Evolutionary conservation across 1,139 yeast species (phyloP), one percentile per base, ranked within the genome.

Genomic region (Kodamaea derodonti): DNA sequence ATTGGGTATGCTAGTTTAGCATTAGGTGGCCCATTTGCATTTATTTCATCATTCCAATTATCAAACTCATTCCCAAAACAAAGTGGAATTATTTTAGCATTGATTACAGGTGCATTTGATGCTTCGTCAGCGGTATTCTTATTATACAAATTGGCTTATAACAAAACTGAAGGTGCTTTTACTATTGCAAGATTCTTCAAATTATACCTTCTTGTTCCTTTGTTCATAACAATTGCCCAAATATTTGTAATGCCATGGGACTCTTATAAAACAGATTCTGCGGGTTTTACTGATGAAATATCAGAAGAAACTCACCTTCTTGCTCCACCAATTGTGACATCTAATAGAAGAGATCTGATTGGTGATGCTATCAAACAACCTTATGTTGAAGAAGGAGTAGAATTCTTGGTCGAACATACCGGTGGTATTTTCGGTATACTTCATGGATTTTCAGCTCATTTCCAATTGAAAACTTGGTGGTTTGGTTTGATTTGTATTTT

Each of bases 321-420:
- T 14, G 15, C 32, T 22, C 30, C 43, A 4, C 37, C 38, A 3
- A 18, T 18, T 18, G n/a, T n/a, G n/a, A 11, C 17, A 5, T 14
- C 15, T 13, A 6, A 17, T 13, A 56, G 72, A 47, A 57, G 72
- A 44, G 72, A 65, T 45, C 65, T 72, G 3, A 56, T 69, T 29
- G 74, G 74, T 12, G 73, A 68, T 47, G 72, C 75, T 4, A 53
- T 69, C 43, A 67, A 65, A 46, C 72, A 65, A 39, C 72, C 69
- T 3, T 68, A 66, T 38, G 69, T 60, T 3, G 54, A 56, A 18
- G 72, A 65, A 41, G 71, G 69, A 4, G 72, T 65, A 43, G 65
- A 53, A 20, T 38, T 41, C 24, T 54, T 66, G 41, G 52, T 58
- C 3, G 47, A 62, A 32, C 57, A 56, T 38, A 52, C 69, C 1